Evolutionary conservation across 768 basidiomycete genomes (phyloP), one percentile per base, ranked within the genome.

Genomic region (Psilocybe azurescens): DNA sequence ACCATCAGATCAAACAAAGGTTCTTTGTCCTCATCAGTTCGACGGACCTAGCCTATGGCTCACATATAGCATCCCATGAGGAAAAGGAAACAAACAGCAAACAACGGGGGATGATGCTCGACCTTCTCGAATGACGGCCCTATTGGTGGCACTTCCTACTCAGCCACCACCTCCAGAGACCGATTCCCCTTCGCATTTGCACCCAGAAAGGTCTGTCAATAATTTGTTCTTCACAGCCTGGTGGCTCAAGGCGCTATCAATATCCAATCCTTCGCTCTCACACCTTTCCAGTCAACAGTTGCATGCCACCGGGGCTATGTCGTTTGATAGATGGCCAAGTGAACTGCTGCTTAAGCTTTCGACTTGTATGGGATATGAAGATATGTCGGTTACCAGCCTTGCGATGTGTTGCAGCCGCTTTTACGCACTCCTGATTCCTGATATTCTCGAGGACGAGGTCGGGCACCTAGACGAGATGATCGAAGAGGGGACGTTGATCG

Each of bases 371-470:
- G 52, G 24, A 32, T 39, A 5, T 24, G 53, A 61, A 8, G 53
- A 39, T 36, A 49, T 32, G 41, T 30, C n/a, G 11, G 20, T 54
- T 5, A 54, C 29, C 16, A 55, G 46, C 38, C 29, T 55, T 13
- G 53, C 60, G 30, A 47, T 61, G 44, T 46, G 51, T n/a, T 61
- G 53, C 54, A 39, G 46, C 20, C 53, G 30, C 32, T 16, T 55
- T 4, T 55, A 54, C 28, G 24, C 44, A 4, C 30, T 39, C 20
- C 33, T 61, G 32, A 54, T 61, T 10, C 48, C 39, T 14, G 29
- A 20, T 44, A 55, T 61, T 18, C 53, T 61, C 18, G 53, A 32
- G 20, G 54, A 32, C 5, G 51, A 54, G 18, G 52, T 53, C 14
- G 3, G 7, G 24, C 29, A 38, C 16, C 13, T 53, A 10, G 30